A percentile compares a stretch with the other conserved stretches of the same genome.
Conservation (phyloP, 176 grass and related monocot species). For the Poa pratensis region DNA sequence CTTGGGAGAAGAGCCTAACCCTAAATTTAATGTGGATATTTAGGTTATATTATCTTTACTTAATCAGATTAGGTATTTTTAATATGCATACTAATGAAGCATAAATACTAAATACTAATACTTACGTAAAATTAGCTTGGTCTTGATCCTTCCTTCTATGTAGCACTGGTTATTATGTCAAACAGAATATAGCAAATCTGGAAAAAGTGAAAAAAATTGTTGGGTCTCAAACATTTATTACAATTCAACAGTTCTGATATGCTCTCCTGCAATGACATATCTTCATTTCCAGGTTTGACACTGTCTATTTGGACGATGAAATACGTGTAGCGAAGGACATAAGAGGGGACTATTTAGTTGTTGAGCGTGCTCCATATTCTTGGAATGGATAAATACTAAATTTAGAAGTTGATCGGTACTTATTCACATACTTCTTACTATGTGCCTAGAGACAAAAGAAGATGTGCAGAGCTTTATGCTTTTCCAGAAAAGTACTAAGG, state of each 20-base stretch:
- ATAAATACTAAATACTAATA: neutral
- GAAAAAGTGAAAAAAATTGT: neutral
- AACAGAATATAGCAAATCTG: neutral
- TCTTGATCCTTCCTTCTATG: constrained; percentile 2
- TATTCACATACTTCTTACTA: neutral
- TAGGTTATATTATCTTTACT: neutral
- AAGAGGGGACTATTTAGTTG: constrained; percentile 88
- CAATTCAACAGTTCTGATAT: constrained; percentile 10
- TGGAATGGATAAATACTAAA: constrained; percentile 57
- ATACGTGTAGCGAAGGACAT: constrained; percentile 92
- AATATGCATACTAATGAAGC: neutral
- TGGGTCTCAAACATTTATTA: constrained; percentile 12
- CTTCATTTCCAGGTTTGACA: constrained; percentile 81
- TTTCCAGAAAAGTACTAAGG: constrained; percentile 25
- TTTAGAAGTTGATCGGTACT: constrained; percentile 5
- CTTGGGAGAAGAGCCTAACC: neutral
- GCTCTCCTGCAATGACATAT: neutral
- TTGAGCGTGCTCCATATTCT: constrained; percentile 87
- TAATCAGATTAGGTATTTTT: neutral
- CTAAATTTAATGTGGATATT: neutral
- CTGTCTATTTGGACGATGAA: constrained; percentile 90
- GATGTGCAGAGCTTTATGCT: constrained; percentile 24
- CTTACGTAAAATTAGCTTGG: neutral
- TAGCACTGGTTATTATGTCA: neutral
- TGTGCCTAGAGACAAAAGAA: constrained; percentile 28